Conservation (phyloP, 164 flowering plant species). For the Aristolochia contorta region DNA sequence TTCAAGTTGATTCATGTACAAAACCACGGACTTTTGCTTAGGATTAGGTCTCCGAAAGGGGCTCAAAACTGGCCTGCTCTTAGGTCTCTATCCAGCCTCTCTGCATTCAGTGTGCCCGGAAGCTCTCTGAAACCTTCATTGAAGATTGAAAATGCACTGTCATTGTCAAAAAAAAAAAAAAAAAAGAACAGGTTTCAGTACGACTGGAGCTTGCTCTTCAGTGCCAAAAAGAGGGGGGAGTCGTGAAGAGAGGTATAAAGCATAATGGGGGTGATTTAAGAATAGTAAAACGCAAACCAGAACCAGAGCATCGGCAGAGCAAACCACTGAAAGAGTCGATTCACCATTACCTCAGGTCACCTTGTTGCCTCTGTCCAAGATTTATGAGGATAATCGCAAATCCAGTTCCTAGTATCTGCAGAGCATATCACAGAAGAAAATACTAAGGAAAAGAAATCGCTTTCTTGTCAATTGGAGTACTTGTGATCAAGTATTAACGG, state of each 20-base stretch:
- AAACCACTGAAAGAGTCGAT: too few species aligned
- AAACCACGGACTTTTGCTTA: too few species aligned
- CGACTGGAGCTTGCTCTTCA: too few species aligned
- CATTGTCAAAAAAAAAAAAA: not conserved
- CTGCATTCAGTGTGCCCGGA: conserved; percentile 94
- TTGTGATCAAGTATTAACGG: not conserved
- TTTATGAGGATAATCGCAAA: conserved; percentile 67
- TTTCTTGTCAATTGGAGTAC: not conserved
- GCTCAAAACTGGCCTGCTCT: conserved; percentile 77
- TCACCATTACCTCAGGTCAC: conserved; percentile 64
- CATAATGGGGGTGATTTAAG: too few species aligned
- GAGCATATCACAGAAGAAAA: not conserved
- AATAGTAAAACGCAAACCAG: too few species aligned
- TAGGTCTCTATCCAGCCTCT: conserved; percentile 81
- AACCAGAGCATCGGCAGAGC: too few species aligned
- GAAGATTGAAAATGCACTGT: conserved; percentile 96
- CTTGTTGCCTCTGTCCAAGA: conserved; percentile 81
- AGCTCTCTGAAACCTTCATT: conserved; percentile 91
- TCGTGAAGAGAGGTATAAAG: too few species aligned
- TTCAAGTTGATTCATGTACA: too few species aligned
- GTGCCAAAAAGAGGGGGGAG: too few species aligned
- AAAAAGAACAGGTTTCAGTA: not conserved
- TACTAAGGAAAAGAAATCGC: not conserved
- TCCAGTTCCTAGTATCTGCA: conserved; percentile 88
- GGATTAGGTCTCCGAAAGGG: not conserved